These are phyloP conservation scores for Boletus tomentosulus DNA, from an alignment of 768 basidiomycete species.

Conservation along the genomic window DNA sequence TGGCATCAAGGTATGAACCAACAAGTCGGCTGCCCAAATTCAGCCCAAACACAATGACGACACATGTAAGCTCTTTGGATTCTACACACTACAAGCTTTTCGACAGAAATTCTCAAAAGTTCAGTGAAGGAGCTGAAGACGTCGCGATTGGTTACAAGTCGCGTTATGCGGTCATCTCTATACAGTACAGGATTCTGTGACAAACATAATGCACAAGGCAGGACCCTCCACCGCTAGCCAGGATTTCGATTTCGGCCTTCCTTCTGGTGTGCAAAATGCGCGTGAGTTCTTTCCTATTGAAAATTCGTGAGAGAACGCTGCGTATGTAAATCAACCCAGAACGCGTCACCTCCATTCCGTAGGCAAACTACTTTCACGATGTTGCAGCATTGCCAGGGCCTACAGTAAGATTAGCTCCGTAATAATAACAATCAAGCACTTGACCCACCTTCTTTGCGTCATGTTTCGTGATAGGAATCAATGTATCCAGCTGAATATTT, in stretches of 20 bases:
- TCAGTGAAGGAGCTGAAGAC: too few species aligned
- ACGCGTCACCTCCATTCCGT: constrained; percentile 59
- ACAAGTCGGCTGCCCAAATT: too few species aligned
- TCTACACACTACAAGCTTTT: too few species aligned
- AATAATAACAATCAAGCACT: neutral
- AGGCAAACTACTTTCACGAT: constrained; percentile 42
- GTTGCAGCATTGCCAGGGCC: constrained; percentile 62
- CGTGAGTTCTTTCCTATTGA: constrained; percentile 68
- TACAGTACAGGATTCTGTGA: constrained; percentile 21
- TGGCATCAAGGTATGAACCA: too few species aligned
- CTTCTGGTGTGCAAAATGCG: constrained; percentile 76
- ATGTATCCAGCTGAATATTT: constrained; percentile 50
- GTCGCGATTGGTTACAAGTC: too few species aligned
- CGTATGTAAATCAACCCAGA: neutral
- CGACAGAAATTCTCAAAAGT: neutral
- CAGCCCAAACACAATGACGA: too few species aligned
- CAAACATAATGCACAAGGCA: constrained; percentile 26
- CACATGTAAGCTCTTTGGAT: too few species aligned
- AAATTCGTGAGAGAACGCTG: constrained; percentile 1
- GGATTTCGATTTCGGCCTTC: constrained; percentile 90
- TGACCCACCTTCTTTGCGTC: constrained; percentile 70
- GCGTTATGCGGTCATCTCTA: constrained; percentile 24
- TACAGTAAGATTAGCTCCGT: constrained; percentile 24
- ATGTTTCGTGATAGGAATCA: constrained; percentile 65
- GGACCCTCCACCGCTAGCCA: constrained; percentile 27